phyloP scores from a whole-genome alignment of 345 rosid species.

The Linum usitatissimum region DNA sequence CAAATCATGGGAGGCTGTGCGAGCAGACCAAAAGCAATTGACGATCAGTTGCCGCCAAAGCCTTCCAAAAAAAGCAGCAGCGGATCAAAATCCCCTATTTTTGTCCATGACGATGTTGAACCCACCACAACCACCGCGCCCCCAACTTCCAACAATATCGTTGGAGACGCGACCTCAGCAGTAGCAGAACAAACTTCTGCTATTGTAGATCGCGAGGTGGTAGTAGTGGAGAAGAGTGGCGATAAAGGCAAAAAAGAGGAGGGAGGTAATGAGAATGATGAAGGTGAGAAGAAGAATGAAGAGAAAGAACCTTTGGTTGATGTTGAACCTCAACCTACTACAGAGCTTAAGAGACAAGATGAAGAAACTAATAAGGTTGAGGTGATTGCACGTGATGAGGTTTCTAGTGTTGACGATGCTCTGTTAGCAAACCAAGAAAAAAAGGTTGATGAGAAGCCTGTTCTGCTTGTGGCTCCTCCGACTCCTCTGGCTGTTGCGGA shows the following conservation, averaged over 20 bases:
- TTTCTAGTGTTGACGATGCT: too few relatives aligned
- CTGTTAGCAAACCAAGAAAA: too few relatives aligned
- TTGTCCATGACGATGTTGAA: background rate
- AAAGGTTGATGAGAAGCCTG: too few relatives aligned
- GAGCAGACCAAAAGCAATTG: background rate
- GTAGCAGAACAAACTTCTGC: background rate
- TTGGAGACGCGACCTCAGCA: background rate
- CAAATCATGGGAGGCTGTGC: conserved; percentile 2
- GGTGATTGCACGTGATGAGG: too few relatives aligned
- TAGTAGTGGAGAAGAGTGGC: background rate
- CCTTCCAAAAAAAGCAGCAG: background rate
- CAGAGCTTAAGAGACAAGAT: too few relatives aligned
- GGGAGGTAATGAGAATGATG: background rate
- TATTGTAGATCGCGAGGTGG: background rate
- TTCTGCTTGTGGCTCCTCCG: too few relatives aligned
- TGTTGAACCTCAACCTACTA: background rate
- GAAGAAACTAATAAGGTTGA: background rate
- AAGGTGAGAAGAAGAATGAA: background rate
- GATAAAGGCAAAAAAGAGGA: background rate
- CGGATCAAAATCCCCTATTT: background rate
- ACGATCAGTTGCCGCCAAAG: background rate
- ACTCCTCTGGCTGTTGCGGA: too few relatives aligned
- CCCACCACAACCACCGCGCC: background rate
- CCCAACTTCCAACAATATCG: background rate
- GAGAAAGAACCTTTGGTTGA: background rate